These are phyloP conservation scores for Chamaecrista fasciculata DNA, from an alignment of 306 rosid genomes.

Conservation along the genomic window DNA sequence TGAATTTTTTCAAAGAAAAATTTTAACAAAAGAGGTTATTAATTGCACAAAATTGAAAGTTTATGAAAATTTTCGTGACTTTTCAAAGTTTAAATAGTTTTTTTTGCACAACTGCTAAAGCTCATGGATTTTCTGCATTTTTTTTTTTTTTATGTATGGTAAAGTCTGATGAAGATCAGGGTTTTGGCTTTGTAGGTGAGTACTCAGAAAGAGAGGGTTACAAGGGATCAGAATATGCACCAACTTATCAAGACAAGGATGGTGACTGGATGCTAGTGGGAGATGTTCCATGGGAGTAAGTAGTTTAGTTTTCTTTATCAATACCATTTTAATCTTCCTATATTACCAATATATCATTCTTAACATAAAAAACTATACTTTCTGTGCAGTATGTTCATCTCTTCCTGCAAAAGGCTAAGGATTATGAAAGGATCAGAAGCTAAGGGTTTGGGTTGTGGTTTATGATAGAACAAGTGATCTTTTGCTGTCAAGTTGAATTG, in stretches of 20 bases:
- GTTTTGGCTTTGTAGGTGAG: slow-evolving; percentile 43
- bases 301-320: neutral
- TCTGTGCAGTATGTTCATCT: slow-evolving; percentile 72
- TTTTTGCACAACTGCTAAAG: no score
- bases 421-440: slow-evolving; percentile 94
- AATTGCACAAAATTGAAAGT: no score
- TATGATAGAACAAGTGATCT: slow-evolving; percentile 39
- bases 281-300: slow-evolving; percentile 99
- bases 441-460: slow-evolving; percentile 75
- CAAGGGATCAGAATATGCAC: slow-evolving; percentile 80
- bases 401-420: slow-evolving; percentile 84
- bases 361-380: neutral
- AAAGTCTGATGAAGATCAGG: no score
- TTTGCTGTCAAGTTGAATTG: slow-evolving; percentile 30
- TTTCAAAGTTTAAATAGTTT: no score
- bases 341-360: no score
- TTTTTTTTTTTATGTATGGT: no score
- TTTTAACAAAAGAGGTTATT: no score
- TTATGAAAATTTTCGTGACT: no score
- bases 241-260: slow-evolving; percentile 92
- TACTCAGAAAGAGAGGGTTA: slow-evolving; percentile 88
- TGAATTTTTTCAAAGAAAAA: no score
- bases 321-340: no score
- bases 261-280: slow-evolving; percentile 98
- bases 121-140: no score